A percentile compares a stretch with the other conserved stretches of the same genome.
Evolutionary conservation across 768 basidiomycete genomes (phyloP).

Genomic region (Xerocomus spinulosus): DNA sequence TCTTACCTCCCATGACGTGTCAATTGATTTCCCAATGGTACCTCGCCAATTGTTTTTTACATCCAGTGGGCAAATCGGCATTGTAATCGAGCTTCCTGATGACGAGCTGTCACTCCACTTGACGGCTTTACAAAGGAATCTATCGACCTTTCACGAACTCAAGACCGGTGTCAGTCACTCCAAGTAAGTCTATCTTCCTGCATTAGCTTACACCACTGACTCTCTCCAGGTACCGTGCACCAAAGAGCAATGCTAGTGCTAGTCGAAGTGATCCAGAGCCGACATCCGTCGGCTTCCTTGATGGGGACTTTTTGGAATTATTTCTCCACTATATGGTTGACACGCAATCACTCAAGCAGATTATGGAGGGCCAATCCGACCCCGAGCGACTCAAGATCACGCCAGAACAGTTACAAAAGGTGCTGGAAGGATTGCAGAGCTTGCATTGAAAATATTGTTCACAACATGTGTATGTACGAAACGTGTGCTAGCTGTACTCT

Average conservation of each 20-base stretch:
- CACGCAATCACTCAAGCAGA: constrained; percentile 41
- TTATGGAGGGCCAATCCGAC: constrained; percentile 53
- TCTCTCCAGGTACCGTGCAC: constrained; percentile 59
- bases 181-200: constrained; percentile 39
- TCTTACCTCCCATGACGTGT: constrained; percentile 42
- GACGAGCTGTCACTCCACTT: constrained; percentile 50
- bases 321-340: constrained; percentile 45
- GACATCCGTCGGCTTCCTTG: constrained; percentile 71
- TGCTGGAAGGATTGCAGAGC: constrained; percentile 49
- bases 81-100: constrained; percentile 57
- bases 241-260: constrained; percentile 49
- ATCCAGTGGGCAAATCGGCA: constrained; percentile 72
- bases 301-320: constrained; percentile 80
- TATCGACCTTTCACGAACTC: constrained; percentile 49
- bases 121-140: constrained; percentile 70
- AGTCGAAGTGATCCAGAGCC: constrained; percentile 56
- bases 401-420: constrained; percentile 32
- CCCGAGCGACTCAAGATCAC: constrained; percentile 53
- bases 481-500: constrained; percentile 16
- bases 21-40: constrained; percentile 38
- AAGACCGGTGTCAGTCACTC: constrained; percentile 58
- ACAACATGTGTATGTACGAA: constrained; percentile 14
- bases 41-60: constrained; percentile 74
- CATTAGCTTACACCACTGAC: background rate
- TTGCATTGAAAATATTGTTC: constrained; percentile 41